phyloP scores from a whole-genome alignment of 2,329 filamentous ascomycete genomes.

The Biscogniauxia marginata region DNA sequence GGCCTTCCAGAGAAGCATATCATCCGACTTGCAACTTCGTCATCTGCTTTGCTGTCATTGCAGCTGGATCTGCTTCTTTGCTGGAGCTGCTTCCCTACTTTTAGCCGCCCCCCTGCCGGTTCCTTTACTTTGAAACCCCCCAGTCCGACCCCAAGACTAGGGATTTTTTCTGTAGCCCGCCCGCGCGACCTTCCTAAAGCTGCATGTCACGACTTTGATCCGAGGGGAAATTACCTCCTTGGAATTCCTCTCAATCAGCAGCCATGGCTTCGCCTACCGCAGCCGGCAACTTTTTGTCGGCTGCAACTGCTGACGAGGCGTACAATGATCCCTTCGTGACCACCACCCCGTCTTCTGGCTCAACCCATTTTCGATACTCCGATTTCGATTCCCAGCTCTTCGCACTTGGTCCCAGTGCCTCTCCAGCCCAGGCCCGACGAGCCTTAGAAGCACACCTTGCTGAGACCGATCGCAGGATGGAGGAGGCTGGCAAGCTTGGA shows the following conservation, averaged over 20 bases:
- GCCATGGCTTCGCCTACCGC: conserved; percentile 45
- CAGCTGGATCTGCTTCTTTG: conserved; percentile 13
- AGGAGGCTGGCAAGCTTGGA: conserved; percentile 83
- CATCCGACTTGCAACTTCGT: background rate
- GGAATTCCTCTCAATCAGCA: conserved; percentile 20
- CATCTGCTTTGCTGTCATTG: conserved; percentile 4
- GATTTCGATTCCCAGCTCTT: conserved; percentile 80
- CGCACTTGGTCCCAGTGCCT: conserved; percentile 71
- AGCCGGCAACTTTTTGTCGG: conserved; percentile 42
- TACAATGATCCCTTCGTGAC: conserved; percentile 59
- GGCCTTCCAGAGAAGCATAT: background rate
- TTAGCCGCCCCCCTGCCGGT: background rate
- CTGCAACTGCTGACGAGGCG: conserved; percentile 23
- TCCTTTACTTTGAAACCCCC: background rate
- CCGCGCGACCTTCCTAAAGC: conserved; percentile 20
- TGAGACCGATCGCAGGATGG: conserved; percentile 87
- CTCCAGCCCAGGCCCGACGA: conserved; percentile 82
- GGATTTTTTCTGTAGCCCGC: background rate
- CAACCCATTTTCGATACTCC: conserved; percentile 68
- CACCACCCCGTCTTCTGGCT: conserved; percentile 40
- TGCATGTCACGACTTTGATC: conserved; percentile 31
- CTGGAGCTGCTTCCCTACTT: background rate
- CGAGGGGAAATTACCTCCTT: conserved; percentile 30
- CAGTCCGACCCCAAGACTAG: background rate
- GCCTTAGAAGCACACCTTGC: conserved; percentile 88